Evolutionary conservation across 1,284 basidiomycete genomes (phyloP).

Genomic region (Ganoderma meredithae): DNA sequence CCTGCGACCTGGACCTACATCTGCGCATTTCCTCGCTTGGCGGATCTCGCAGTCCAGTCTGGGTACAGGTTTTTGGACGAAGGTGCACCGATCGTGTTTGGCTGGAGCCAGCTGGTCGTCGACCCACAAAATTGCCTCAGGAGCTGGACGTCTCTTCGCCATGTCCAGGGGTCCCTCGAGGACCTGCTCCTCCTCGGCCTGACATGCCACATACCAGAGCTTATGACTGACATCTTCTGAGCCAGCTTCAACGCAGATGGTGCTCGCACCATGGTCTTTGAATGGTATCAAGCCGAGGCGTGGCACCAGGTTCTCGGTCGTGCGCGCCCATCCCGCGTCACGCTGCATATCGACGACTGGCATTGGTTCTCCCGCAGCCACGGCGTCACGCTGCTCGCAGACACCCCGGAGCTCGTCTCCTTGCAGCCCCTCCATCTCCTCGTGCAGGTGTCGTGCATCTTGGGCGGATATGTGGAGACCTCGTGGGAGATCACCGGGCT

Average conservation of each 20-base stretch:
- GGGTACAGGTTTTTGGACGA: neutral
- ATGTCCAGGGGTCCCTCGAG: neutral
- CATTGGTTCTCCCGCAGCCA: neutral
- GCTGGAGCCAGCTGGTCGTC: neutral
- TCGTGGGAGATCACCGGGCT: neutral
- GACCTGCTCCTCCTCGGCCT: neutral
- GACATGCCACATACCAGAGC: neutral
- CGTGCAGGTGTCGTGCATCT: neutral
- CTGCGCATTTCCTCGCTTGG: neutral
- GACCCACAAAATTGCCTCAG: no score
- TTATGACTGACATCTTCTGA: neutral
- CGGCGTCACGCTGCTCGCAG: neutral
- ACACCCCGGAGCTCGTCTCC: neutral
- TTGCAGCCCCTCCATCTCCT: neutral
- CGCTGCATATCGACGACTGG: neutral
- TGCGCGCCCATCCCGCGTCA: neutral
- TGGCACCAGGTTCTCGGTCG: neutral
- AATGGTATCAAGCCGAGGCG: neutral
- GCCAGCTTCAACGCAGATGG: neutral
- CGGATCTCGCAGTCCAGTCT: neutral
- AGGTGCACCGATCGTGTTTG: neutral
- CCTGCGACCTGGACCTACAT: neutral
- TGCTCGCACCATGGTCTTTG: no score
- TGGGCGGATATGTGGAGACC: neutral
- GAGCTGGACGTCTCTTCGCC: neutral